phyloP scores from a whole-genome alignment of 306 rosid genomes.

The Morella rubra region DNA sequence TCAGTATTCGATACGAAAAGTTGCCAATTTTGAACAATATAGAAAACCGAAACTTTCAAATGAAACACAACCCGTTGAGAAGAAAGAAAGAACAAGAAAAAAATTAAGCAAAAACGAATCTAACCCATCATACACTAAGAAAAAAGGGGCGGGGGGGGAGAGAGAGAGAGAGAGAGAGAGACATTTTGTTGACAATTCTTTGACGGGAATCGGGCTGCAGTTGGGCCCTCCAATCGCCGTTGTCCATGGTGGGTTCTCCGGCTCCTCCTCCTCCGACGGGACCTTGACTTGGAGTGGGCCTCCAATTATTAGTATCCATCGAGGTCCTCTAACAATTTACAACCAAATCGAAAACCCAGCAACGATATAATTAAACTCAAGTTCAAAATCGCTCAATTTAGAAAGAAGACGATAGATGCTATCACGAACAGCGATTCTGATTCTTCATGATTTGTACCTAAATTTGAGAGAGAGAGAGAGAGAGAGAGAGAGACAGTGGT shows the following conservation, averaged over 20 bases:
- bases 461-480: too few relatives aligned
- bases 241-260: conserved; percentile 31
- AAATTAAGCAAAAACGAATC: too few relatives aligned
- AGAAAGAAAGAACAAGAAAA: too few relatives aligned
- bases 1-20: too few relatives aligned
- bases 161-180: neutral
- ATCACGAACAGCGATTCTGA: too few relatives aligned
- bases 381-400: too few relatives aligned
- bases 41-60: neutral
- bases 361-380: too few relatives aligned
- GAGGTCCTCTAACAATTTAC: neutral
- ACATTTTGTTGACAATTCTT: conserved; percentile 28
- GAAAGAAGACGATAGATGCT: too few relatives aligned
- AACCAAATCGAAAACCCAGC: neutral
- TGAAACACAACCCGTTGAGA: neutral
- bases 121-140: too few relatives aligned
- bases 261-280: neutral
- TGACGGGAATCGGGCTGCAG: conserved; percentile 28
- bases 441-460: too few relatives aligned
- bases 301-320: conserved; percentile 32
- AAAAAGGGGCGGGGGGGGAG: neutral
- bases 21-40: neutral
- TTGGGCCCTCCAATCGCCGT: conserved; percentile 26
- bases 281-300: conserved; percentile 15
- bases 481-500: too few relatives aligned